phyloP scores from a whole-genome alignment of 75 land plant species.

The Picea sitchensis region DNA sequence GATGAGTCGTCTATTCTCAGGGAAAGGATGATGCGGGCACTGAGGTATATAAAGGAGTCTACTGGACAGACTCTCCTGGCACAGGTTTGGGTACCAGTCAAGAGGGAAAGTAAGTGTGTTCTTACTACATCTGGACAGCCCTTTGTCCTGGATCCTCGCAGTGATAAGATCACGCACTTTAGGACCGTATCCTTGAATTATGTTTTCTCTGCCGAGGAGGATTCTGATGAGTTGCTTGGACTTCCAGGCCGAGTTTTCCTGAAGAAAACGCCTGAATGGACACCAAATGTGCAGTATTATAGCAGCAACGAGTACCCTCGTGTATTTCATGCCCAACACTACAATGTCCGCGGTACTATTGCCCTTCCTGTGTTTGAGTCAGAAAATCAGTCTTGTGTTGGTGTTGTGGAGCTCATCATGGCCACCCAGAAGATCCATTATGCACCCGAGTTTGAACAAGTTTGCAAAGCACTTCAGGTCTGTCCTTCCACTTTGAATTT shows the following conservation, averaged over 20 bases:
- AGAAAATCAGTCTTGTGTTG: conserved; percentile 54
- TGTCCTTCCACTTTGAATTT: background rate
- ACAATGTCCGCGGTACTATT: conserved; percentile 66
- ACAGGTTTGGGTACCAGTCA: conserved; percentile 83
- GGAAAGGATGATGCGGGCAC: conserved; percentile 35
- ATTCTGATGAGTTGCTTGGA: conserved; percentile 35
- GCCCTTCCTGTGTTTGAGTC: conserved; percentile 83
- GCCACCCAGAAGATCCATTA: conserved; percentile 57
- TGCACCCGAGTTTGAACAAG: conserved; percentile 61
- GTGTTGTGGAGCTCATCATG: conserved; percentile 83
- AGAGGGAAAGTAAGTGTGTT: conserved; percentile 33
- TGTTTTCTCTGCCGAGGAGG: conserved; percentile 59
- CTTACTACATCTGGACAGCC: conserved; percentile 78
- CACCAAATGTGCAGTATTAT: conserved; percentile 85
- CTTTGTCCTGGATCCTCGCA: conserved; percentile 32
- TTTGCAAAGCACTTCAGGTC: conserved; percentile 85
- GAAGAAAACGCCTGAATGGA: conserved; percentile 83
- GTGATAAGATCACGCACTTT: conserved; percentile 43
- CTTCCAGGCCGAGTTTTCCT: conserved; percentile 86
- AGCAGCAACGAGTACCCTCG: conserved; percentile 66
- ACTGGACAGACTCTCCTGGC: conserved; percentile 38
- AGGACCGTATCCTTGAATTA: conserved; percentile 58
- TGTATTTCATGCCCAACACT: conserved; percentile 54
- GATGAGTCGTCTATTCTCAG: conserved; percentile 1
- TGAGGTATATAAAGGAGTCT: conserved; percentile 34